phyloP scores from a whole-genome alignment of 1,284 basidiomycete genomes.

The Papiliotrema fonsecae region DNA sequence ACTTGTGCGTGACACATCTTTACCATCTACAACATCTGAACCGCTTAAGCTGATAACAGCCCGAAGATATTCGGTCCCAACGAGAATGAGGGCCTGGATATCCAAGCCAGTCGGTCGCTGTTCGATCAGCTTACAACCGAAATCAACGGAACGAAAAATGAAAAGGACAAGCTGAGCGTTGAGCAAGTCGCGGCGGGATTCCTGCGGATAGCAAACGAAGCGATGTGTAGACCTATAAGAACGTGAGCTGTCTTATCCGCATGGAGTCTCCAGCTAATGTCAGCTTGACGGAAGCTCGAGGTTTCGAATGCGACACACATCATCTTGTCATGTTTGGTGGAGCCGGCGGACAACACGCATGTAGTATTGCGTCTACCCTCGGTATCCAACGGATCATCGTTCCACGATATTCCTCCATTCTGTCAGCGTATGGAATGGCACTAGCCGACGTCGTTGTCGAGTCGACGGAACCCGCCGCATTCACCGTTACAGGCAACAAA shows the following conservation, averaged over 20 bases:
- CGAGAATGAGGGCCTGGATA: constrained; percentile 51
- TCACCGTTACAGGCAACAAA: constrained; percentile 16
- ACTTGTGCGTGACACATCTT: constrained; percentile 14
- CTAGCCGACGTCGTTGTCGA: constrained; percentile 39
- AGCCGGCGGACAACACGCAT: constrained; percentile 40
- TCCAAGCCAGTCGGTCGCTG: constrained; percentile 35
- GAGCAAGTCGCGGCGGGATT: constrained; percentile 38
- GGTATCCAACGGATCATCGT: constrained; percentile 37
- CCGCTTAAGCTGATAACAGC: constrained; percentile 7
- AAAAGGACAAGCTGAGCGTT: constrained; percentile 21
- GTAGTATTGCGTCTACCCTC: constrained; percentile 30
- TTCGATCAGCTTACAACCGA: constrained; percentile 47
- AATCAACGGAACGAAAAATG: constrained; percentile 45
- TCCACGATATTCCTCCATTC: constrained; percentile 34
- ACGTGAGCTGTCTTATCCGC: constrained; percentile 12
- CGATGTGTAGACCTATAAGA: constrained; percentile 40
- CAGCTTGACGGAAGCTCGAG: constrained; percentile 33
- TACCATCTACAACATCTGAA: no score
- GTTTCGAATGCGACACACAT: constrained; percentile 30
- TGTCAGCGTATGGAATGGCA: constrained; percentile 42
- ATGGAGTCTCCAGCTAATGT: constrained; percentile 4
- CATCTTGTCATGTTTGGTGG: constrained; percentile 40
- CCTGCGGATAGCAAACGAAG: constrained; percentile 37
- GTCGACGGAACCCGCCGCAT: constrained; percentile 31
- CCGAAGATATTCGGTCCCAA: constrained; percentile 50